phyloP scores from a whole-genome alignment of 495 filamentous ascomycete genomes.

The Lepidopterella palustris region DNA sequence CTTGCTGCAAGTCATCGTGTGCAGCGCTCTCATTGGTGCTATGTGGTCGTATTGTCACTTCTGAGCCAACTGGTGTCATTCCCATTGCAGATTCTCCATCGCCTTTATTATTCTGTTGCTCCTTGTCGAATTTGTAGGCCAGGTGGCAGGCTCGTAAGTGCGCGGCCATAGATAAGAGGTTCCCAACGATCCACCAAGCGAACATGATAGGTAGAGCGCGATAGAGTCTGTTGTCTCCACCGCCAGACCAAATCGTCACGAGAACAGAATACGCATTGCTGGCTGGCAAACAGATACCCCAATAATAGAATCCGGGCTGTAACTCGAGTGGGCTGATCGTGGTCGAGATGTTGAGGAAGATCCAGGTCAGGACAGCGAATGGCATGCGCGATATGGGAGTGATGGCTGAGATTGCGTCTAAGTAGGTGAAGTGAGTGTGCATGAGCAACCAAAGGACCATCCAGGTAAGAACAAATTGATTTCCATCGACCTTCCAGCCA shows the following conservation, averaged over 20 bases:
- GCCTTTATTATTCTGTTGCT: neutral
- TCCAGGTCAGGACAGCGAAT: constrained; percentile 17
- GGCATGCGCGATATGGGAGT: constrained; percentile 13
- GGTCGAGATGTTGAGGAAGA: constrained; percentile 16
- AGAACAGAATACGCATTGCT: constrained; percentile 17
- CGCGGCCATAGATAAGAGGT: constrained; percentile 4
- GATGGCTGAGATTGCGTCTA: constrained; percentile 14
- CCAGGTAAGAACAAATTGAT: constrained; percentile 19
- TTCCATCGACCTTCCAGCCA: constrained; percentile 14
- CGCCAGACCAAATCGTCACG: constrained; percentile 18
- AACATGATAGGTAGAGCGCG: constrained; percentile 20
- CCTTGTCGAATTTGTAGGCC: constrained; percentile 5
- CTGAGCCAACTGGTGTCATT: neutral
- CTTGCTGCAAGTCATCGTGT: neutral
- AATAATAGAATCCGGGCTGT: constrained; percentile 19
- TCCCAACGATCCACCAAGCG: constrained; percentile 17
- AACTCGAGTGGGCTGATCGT: constrained; percentile 17
- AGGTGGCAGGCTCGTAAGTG: constrained; percentile 15
- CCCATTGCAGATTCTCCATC: constrained; percentile 3
- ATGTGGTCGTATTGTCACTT: neutral
- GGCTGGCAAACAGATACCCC: constrained; percentile 13
- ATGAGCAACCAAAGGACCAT: constrained; percentile 21
- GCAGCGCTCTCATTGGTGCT: neutral
- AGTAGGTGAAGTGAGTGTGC: constrained; percentile 13
- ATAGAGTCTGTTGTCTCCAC: constrained; percentile 16